Percentiles rank a stretch among this genome's conserved stretches.
Conservation (phyloP, 1,139 yeast genomes). For the Debaryomycetaceae sp. region DNA sequence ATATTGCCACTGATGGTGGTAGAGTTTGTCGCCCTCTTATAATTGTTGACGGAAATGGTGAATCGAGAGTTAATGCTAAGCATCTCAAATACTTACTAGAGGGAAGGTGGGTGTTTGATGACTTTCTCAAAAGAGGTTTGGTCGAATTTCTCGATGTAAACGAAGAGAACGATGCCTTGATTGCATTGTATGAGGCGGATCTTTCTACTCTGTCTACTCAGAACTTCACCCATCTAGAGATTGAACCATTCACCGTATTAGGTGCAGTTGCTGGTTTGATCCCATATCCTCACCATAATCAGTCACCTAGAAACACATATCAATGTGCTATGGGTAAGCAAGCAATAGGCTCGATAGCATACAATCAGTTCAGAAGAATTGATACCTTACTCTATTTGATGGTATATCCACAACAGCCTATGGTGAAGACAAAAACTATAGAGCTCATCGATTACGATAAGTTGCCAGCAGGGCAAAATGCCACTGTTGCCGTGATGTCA, state of each 20-base stretch:
- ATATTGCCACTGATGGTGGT: constrained; percentile 98
- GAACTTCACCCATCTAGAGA: constrained; percentile 83
- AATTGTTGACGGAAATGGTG: constrained; percentile 67
- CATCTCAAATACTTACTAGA: constrained; percentile 60
- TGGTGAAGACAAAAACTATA: constrained; percentile 97
- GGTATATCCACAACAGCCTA: constrained; percentile 99
- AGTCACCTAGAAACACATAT: constrained; percentile 96
- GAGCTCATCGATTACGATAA: constrained; percentile 94
- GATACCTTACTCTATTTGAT: constrained; percentile 89
- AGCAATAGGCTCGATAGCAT: constrained; percentile 98
- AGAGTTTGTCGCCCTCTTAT: constrained; percentile 96
- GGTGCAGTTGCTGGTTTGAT: constrained; percentile 99
- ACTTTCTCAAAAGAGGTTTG: constrained; percentile 76
- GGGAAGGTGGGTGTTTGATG: constrained; percentile 85
- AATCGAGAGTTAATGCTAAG: constrained; percentile 64
- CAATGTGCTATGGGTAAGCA: constrained; percentile 99
- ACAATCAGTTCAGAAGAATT: constrained; percentile 92
- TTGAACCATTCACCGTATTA: constrained; percentile 91
- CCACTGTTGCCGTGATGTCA: constrained; percentile 98
- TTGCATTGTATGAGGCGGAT: constrained; percentile 79
- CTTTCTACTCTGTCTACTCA: constrained; percentile 22
- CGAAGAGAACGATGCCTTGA: constrained; percentile 93
- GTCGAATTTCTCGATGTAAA: constrained; percentile 97
- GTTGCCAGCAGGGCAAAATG: constrained; percentile 98
- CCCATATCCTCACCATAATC: constrained; percentile 99